These are phyloP conservation scores for Teratosphaeria pseudoeucalypti DNA, from an alignment of 2,329 filamentous ascomycete genomes.

Conservation along the genomic window DNA sequence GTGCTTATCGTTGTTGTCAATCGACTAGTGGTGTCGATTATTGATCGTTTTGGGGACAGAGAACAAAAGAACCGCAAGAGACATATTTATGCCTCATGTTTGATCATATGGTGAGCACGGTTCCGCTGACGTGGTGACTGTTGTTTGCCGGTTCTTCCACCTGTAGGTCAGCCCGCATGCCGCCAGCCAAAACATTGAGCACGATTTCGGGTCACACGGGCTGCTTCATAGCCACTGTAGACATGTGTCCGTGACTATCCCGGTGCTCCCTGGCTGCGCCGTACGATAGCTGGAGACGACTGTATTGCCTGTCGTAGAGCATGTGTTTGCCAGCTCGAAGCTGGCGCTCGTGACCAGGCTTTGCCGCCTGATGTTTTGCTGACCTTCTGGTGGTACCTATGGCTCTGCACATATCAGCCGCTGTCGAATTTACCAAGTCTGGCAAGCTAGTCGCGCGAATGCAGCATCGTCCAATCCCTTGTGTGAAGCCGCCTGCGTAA, in stretches of 20 bases:
- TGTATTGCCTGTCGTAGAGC: not conserved
- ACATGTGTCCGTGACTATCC: not conserved
- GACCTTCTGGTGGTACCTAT: too few species aligned
- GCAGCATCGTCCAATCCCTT: too few species aligned
- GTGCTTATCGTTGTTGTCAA: not conserved
- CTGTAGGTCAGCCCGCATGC: not conserved
- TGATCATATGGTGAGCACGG: not conserved
- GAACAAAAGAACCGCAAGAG: not conserved
- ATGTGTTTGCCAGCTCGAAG: not conserved
- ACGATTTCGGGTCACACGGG: not conserved
- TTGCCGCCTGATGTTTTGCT: too few species aligned
- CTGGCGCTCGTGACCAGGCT: not conserved
- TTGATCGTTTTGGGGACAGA: not conserved
- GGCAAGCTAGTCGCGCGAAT: too few species aligned
- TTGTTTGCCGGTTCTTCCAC: not conserved
- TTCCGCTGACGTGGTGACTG: not conserved
- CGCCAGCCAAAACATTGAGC: not conserved
- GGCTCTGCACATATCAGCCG: too few species aligned
- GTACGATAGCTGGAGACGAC: not conserved
- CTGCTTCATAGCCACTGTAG: not conserved
- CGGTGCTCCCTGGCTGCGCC: not conserved
- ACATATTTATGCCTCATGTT: not conserved
- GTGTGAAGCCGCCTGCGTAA: too few species aligned
- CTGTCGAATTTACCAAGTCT: too few species aligned
- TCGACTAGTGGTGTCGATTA: not conserved